Evolutionary conservation across 306 rosid genomes (phyloP).

Genomic region (Cucurbita maxima): DNA sequence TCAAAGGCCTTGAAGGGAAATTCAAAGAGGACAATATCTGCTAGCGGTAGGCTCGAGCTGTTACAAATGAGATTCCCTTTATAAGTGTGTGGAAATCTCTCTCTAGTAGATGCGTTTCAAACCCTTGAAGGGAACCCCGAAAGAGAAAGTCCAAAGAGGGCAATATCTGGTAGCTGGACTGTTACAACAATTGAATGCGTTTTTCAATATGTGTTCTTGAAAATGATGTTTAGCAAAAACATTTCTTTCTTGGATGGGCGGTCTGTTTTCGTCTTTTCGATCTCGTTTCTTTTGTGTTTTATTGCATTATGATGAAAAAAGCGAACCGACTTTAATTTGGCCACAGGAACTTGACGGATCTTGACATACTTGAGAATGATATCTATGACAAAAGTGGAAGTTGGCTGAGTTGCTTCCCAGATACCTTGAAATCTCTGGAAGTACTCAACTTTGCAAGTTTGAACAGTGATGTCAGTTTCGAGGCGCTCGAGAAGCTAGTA

Average conservation of each 20-base stretch:
- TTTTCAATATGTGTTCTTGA: background rate
- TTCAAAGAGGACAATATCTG: no score
- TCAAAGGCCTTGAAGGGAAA: no score
- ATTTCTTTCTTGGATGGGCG: background rate
- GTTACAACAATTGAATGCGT: no score
- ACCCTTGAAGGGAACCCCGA: no score
- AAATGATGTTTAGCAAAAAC: background rate
- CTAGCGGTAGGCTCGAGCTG: no score
- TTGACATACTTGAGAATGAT: constrained; percentile 70
- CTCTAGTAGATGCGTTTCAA: no score
- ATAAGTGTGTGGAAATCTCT: no score
- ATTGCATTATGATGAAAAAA: background rate
- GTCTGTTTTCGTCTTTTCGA: background rate
- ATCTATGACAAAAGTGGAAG: constrained; percentile 49
- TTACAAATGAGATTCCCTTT: no score
- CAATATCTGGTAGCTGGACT: no score
- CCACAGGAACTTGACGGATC: constrained; percentile 62
- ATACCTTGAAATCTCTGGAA: constrained; percentile 61
- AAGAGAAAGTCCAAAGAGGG: no score
- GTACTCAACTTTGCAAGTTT: constrained; percentile 55
- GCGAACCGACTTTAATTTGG: constrained; percentile 13
- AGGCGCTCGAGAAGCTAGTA: constrained; percentile 64
- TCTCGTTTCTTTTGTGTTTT: background rate
- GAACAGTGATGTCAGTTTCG: constrained; percentile 35
- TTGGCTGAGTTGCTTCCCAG: constrained; percentile 83